Evolutionary conservation across 768 basidiomycete species (phyloP), one percentile per base, ranked within the genome.

Genomic region (Kwoniella dejecticola): DNA sequence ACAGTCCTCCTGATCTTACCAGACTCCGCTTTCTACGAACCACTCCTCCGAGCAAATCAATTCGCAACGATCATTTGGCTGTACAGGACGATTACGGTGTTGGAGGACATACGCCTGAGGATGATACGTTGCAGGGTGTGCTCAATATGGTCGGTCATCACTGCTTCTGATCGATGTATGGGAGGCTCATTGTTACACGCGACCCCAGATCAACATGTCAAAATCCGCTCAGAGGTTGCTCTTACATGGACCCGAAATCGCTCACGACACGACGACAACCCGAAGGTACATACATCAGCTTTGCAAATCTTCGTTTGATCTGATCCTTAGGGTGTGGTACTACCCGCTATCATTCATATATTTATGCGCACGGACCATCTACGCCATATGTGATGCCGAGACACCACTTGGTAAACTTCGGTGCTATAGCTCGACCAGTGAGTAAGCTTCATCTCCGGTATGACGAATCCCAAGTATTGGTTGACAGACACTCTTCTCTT

Each of bases 11-110:
- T 38, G 72, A 81, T n/a, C 76, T 80, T 17, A 75, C 79, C 5
- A 84, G 85, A 3, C 79, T 89, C 60, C 83, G 88, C n/a, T 89
- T 87, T 64, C 87, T 90, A 78, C 85, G 0, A 74, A 88, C 21
- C 80, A 82, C 49, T 74, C 79, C 75, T 58, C 47, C 70, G 67
- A 46, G 71, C 70, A 8, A 76, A 33, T 24, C 11, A 12, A 1
- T 1, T 3, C 30, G 24, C 3, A 58, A 24, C 19, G 46, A 58
- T 8, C 36, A 45, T 10, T n/a, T 65, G 49, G 54, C 23, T 24
- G 38, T 45, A 42, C 68, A 60, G 46, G 57, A 71, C 57, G 26
- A 19, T 30, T 72, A 61, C 36, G 45, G 56, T n/a, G 5, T 50
- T 15, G 15, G n/a, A 15, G 11, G 2, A 15, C 7, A 15, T 7